Evolutionary conservation across 2,329 filamentous ascomycete genomes (phyloP).

Genomic region (Colletotrichum endophyticum): DNA sequence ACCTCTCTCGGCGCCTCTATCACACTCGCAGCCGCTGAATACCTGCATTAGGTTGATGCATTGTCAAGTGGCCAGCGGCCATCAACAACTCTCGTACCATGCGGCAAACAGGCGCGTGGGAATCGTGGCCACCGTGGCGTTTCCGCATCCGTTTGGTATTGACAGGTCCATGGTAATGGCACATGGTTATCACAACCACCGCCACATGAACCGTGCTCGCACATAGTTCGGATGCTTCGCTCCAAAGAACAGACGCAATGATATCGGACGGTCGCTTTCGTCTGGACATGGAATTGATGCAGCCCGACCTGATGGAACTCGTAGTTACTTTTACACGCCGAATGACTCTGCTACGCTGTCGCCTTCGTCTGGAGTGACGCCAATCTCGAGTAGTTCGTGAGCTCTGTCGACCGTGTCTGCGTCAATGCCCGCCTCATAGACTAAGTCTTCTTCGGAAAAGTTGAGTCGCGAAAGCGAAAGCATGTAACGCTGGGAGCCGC

Average conservation of each 20-base stretch:
- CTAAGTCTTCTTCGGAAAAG: constrained; percentile 78
- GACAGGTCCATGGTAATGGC: background rate
- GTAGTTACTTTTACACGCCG: constrained; percentile 30
- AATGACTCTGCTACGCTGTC: constrained; percentile 48
- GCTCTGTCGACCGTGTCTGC: constrained; percentile 82
- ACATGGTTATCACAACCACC: background rate
- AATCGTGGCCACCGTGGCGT: background rate
- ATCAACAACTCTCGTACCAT: background rate
- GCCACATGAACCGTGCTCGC: background rate
- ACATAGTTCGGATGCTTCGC: background rate
- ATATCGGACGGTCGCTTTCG: background rate
- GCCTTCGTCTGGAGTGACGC: constrained; percentile 76
- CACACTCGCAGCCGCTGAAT: background rate
- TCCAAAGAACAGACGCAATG: background rate
- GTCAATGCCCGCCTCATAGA: constrained; percentile 79
- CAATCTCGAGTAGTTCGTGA: constrained; percentile 79
- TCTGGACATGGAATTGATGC: background rate
- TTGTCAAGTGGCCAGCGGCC: background rate
- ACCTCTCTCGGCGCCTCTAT: background rate
- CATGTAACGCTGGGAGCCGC: constrained; percentile 81
- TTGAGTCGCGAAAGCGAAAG: constrained; percentile 83
- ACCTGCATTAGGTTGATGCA: constrained; percentile 2
- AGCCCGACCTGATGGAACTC: background rate
- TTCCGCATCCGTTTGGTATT: constrained; percentile 1
- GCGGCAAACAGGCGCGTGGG: background rate